Percentiles rank a stretch among this genome's conserved stretches.
Conservation (phyloP, 164 flowering plant species). For the Tinospora cordifolia region DNA sequence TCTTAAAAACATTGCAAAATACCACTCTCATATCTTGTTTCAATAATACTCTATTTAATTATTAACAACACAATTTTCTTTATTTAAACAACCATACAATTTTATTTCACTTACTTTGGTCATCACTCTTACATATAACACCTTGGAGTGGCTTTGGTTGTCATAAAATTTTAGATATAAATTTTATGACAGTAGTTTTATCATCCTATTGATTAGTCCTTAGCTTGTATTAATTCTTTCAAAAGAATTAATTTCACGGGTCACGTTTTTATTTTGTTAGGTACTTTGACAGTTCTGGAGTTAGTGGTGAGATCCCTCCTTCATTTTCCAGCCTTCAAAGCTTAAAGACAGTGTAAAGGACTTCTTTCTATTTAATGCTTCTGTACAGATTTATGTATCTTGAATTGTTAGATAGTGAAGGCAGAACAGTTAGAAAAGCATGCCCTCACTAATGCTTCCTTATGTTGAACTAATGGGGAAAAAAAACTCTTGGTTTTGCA, state of each 20-base stretch:
- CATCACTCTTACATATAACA: too few relatives aligned
- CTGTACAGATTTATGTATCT: not conserved
- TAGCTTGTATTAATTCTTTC: not conserved
- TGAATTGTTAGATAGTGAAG: not conserved
- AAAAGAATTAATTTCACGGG: not conserved
- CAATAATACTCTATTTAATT: too few relatives aligned
- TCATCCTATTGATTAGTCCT: too few relatives aligned
- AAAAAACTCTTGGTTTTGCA: conserved; percentile 19
- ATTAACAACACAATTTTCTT: too few relatives aligned
- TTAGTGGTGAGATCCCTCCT: conserved; percentile 36
- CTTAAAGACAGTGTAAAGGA: conserved; percentile 27
- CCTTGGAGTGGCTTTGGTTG: too few relatives aligned
- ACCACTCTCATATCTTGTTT: too few relatives aligned
- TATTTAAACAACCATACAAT: too few relatives aligned
- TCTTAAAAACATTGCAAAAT: too few relatives aligned
- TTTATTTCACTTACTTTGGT: too few relatives aligned
- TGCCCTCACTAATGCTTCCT: not conserved
- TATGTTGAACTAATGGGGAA: not conserved
- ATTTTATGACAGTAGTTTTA: too few relatives aligned
- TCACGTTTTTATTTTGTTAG: conserved; percentile 14
- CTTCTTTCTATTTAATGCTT: not conserved
- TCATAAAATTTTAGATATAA: too few relatives aligned
- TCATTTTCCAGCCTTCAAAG: conserved; percentile 25
- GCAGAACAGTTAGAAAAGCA: not conserved
- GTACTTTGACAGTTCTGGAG: conserved; percentile 33